These are phyloP conservation scores for Crithidia expoeki DNA, from an alignment of 208 protist genomes.

Conservation along the genomic window DNA sequence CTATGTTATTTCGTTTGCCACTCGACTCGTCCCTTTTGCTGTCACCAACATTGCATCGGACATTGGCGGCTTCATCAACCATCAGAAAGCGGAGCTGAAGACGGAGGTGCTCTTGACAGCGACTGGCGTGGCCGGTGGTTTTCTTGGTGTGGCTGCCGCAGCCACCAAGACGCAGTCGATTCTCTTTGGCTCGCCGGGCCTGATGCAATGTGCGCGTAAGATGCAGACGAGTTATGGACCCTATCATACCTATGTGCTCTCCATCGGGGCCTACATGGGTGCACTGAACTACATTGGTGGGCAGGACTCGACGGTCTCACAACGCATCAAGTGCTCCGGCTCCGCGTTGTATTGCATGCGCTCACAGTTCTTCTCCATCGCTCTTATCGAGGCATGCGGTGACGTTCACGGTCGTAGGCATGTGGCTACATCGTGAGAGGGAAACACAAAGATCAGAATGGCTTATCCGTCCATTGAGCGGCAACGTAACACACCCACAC, in stretches of 20 bases:
- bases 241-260: conserved; percentile 62
- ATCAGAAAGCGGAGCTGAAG: conserved; percentile 9
- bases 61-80: conserved; percentile 31
- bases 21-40: conserved; percentile 46
- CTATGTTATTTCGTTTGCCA: conserved; percentile 59
- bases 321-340: conserved; percentile 47
- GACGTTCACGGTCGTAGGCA: conserved; percentile 37
- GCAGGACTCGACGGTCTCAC: conserved; percentile 50
- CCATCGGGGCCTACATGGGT: conserved; percentile 48
- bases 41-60: conserved; percentile 27
- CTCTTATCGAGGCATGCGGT: conserved; percentile 38
- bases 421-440: background rate
- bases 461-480: too few species aligned
- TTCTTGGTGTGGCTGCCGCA: conserved; percentile 46
- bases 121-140: conserved; percentile 56
- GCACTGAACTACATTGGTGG: conserved; percentile 63
- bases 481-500: too few species aligned
- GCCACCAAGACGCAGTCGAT: conserved; percentile 43
- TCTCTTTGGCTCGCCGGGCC: conserved; percentile 61
- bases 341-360: conserved; percentile 40
- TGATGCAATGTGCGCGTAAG: conserved; percentile 53
- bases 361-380: conserved; percentile 47
- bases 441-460: background rate
- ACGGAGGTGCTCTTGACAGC: conserved; percentile 47
- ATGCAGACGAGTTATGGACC: conserved; percentile 28